phyloP scores from a whole-genome alignment of 2,329 filamentous ascomycete species.

The Alternaria gaisen region DNA sequence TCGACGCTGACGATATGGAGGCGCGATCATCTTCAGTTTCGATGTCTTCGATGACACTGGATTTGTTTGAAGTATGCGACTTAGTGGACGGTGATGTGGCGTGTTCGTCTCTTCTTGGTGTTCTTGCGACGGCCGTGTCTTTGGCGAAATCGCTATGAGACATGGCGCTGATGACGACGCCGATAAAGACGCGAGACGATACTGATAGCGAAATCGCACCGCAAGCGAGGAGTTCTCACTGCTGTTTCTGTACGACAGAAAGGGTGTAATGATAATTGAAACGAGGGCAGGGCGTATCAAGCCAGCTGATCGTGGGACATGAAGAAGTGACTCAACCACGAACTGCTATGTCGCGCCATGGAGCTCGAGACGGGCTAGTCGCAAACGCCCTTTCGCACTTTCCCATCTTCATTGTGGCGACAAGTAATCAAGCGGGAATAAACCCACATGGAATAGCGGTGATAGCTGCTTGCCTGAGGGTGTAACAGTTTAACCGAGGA shows the following conservation, averaged over 20 bases:
- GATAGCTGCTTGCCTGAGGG: background rate
- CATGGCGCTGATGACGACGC: constrained; percentile 19
- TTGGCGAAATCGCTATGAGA: constrained; percentile 13
- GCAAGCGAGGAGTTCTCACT: background rate
- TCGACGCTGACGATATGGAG: constrained; percentile 39
- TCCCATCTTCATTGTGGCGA: constrained; percentile 9
- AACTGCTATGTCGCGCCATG: constrained; percentile 1
- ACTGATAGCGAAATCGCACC: constrained; percentile 6
- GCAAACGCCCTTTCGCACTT: constrained; percentile 6
- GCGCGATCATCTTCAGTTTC: constrained; percentile 25
- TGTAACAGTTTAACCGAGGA: constrained; percentile 11
- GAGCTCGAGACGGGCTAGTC: constrained; percentile 9
- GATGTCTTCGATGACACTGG: constrained; percentile 16
- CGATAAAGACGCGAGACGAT: background rate
- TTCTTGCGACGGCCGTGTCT: constrained; percentile 16
- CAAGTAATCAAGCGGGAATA: constrained; percentile 6
- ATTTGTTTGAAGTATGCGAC: constrained; percentile 13
- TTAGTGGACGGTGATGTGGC: background rate
- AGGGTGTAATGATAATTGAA: background rate
- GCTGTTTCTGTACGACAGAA: background rate
- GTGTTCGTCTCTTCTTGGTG: background rate
- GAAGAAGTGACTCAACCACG: background rate
- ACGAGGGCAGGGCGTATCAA: background rate
- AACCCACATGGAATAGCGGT: constrained; percentile 6
- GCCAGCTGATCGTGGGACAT: background rate